A percentile compares a stretch with the other conserved stretches of the same genome.
Evolutionary conservation across 306 rosid species (phyloP).

Genomic region (Acacia melanoxylon): DNA sequence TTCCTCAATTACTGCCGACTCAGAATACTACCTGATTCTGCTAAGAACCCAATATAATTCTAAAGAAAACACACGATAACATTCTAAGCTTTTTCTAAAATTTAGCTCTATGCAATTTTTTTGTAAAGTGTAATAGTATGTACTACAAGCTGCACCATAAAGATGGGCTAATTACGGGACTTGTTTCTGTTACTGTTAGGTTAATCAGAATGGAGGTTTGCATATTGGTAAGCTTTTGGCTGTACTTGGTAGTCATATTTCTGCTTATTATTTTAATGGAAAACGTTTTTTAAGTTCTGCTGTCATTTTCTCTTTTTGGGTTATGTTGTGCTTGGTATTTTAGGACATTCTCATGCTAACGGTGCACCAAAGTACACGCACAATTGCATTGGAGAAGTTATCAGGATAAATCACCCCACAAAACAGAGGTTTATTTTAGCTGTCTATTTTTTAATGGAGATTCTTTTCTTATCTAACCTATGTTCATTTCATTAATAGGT

Average conservation of each 20-base stretch:
- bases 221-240: conserved; percentile 62
- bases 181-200: conserved; percentile 39
- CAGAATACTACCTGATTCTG: not conserved
- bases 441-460: conserved; percentile 11
- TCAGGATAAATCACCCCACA: conserved; percentile 55
- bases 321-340: conserved; percentile 19
- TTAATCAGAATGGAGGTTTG: conserved; percentile 56
- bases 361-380: conserved; percentile 37
- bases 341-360: conserved; percentile 57
- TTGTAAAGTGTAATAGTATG: not conserved
- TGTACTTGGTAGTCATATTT: conserved; percentile 11
- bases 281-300: conserved; percentile 4
- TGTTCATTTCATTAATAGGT: not conserved
- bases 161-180: conserved; percentile 40
- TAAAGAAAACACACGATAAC: not conserved
- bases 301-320: not conserved
- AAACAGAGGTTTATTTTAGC: conserved; percentile 52
- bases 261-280: not conserved
- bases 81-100: not conserved
- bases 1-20: not conserved
- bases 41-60: not conserved
- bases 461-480: not conserved
- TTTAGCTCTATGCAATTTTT: not conserved
- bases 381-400: conserved; percentile 79
- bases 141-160: conserved; percentile 10